Percentiles rank a stretch among this genome's conserved stretches.
phyloP scores from a whole-genome alignment of 805 yeast species.

The Wickerhamomyces silvicola region DNA sequence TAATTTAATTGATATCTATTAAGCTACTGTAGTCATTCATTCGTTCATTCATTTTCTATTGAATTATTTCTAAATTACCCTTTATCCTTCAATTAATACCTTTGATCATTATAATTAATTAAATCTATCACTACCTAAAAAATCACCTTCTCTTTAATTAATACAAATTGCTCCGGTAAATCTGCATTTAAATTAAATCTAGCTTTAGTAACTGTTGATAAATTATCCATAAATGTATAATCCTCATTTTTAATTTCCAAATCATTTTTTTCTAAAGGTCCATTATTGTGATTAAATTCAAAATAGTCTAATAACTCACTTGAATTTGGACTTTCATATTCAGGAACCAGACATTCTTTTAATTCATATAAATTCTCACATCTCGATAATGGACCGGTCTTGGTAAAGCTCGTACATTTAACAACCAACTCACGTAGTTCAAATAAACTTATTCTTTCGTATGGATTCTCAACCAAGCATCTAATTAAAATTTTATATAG shows the following conservation, averaged over 20 bases:
- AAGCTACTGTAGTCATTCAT: too few relatives aligned
- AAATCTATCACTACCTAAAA: too few relatives aligned
- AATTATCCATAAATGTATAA: constrained; percentile 1
- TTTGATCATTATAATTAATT: too few relatives aligned
- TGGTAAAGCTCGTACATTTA: constrained; percentile 15
- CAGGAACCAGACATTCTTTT: too few relatives aligned
- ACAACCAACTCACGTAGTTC: constrained; percentile 16
- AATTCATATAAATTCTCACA: too few relatives aligned
- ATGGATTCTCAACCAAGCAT: constrained; percentile 27
- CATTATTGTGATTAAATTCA: too few relatives aligned
- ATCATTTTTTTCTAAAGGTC: constrained; percentile 5
- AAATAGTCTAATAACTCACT: too few relatives aligned
- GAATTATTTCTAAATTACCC: too few relatives aligned
- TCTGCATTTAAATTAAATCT: constrained; percentile 15
- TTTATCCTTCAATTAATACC: too few relatives aligned
- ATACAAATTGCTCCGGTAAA: too few relatives aligned
- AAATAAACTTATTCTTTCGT: constrained; percentile 22
- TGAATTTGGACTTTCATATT: too few relatives aligned
- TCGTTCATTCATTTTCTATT: neutral
- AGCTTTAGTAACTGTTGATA: constrained; percentile 7
- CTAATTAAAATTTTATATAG: constrained; percentile 43
- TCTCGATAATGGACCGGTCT: constrained; percentile 14
- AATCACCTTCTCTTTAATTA: too few relatives aligned
- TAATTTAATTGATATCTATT: neutral
- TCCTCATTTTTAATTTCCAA: neutral